Evolutionary conservation across 805 yeast genomes (phyloP).

Genomic region (Lipomyces anomalus): DNA sequence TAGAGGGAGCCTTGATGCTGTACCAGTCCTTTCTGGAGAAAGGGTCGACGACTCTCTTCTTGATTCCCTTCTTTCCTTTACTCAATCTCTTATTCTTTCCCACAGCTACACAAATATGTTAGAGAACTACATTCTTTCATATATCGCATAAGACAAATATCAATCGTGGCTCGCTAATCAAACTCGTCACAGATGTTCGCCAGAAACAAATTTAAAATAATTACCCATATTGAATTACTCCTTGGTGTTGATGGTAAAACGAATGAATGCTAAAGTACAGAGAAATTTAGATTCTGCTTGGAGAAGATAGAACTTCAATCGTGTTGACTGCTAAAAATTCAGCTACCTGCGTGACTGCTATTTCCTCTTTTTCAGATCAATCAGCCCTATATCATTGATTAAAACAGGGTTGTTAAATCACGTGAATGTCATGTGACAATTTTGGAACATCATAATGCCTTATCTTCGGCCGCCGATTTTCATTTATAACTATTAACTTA

Average conservation of each 20-base stretch:
- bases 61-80: conserved; percentile 93
- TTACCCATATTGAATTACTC: conserved; percentile 21
- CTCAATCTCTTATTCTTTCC: conserved; percentile 81
- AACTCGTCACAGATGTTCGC: background rate
- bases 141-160: background rate
- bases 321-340: too few relatives aligned
- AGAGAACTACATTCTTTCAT: background rate
- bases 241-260: conserved; percentile 6
- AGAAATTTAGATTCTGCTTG: conserved; percentile 3
- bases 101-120: conserved; percentile 52
- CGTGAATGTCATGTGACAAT: too few relatives aligned
- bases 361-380: too few relatives aligned
- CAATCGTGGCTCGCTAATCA: background rate
- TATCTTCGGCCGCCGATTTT: too few relatives aligned
- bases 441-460: too few relatives aligned
- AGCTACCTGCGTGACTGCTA: too few relatives aligned
- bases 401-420: too few relatives aligned
- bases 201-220: background rate
- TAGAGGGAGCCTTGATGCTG: conserved; percentile 69
- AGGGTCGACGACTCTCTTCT: conserved; percentile 99
- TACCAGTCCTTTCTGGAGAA: conserved; percentile 98
- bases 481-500: too few relatives aligned
- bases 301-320: too few relatives aligned
- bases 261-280: conserved; percentile 5
- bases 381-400: background rate